Base-by-base conservation (phyloP, 345 rosid genomes). In the Aquilaria malaccensis region DNA sequence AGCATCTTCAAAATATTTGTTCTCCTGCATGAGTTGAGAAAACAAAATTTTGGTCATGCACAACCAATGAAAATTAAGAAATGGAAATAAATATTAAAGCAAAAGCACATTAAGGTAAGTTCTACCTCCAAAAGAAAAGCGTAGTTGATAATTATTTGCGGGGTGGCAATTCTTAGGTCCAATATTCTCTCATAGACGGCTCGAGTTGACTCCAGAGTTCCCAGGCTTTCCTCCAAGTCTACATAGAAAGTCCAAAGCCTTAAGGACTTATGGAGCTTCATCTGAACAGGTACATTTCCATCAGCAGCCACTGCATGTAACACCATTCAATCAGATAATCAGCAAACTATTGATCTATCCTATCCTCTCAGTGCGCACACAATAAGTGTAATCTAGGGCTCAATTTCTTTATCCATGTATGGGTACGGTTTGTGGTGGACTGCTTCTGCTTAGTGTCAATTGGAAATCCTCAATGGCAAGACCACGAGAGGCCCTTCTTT, bases 1-100 rank as follows among this genome's bases (percentile, higher is more conserved):
- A 67, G 99, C 99, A 82, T 94, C 97, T 81, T 94, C 97, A 50
- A 94, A 91, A 65, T 86, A 94, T 66, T 82, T 91, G 63, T 91
- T 81, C 65, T 88, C 96, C 96, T 86, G 76, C 55, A 76, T 47
- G 73, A 33, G 45, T 62, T 59, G 31, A 51, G 52, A 63, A 2
- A 58, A 47, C n/a, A 67, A 30, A 31, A 55, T 49, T 6, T 10
- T 29, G 48, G 68, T 56, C 37, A 50, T 60, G 13, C 60, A 45
- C 30, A 13, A 33, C 22, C 22, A 45, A 33, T 62, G 43, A n/a
- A 45, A 54, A 52, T 47, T 15, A 30, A 13, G 37, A 22, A 33
- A n/a, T 4, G 29, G n/a, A 46, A 45, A 7, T 29, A 12, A 58
- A 60, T 14, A 30, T 13, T 32, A 66, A 12, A 57, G 29, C 15